Conservation (phyloP, 192 early-diverging fungal species). For the Coemansia sp. region DNA sequence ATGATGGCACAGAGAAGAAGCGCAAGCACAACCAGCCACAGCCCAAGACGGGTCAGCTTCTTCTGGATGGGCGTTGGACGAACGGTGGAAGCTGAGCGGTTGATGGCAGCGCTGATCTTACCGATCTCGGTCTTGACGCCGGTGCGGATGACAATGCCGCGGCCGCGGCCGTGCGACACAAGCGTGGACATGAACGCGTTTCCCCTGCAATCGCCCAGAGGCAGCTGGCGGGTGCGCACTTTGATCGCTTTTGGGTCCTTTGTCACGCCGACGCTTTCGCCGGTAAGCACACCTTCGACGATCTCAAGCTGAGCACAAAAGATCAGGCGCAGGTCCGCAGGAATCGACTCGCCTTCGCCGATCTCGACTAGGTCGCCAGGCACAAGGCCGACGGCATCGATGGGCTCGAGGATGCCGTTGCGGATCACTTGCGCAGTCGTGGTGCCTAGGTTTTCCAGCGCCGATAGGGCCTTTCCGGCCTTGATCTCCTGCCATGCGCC, state of each 20-base stretch:
- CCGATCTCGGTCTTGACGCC: conserved; percentile 91
- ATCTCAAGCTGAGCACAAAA: conserved; percentile 64
- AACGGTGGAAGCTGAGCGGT: conserved; percentile 54
- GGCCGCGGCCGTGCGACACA: conserved; percentile 85
- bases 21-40: conserved; percentile 80
- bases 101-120: conserved; percentile 87
- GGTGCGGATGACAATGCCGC: conserved; percentile 89
- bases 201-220: conserved; percentile 90
- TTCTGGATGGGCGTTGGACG: conserved; percentile 67
- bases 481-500: conserved; percentile 95
- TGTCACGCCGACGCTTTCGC: conserved; percentile 68
- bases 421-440: conserved; percentile 77
- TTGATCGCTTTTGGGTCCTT: conserved; percentile 61
- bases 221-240: conserved; percentile 53
- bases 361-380: conserved; percentile 87
- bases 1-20: conserved; percentile 79
- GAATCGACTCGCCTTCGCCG: conserved; percentile 82
- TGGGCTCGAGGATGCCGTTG: conserved; percentile 69
- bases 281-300: conserved; percentile 69
- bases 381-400: conserved; percentile 76
- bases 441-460: conserved; percentile 79
- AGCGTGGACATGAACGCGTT: conserved; percentile 97
- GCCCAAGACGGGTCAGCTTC: conserved; percentile 77
- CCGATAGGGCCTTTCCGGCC: conserved; percentile 90
- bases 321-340: conserved; percentile 79